phyloP scores from a whole-genome alignment of 2,329 filamentous ascomycete species.

The Exophiala sp. region DNA sequence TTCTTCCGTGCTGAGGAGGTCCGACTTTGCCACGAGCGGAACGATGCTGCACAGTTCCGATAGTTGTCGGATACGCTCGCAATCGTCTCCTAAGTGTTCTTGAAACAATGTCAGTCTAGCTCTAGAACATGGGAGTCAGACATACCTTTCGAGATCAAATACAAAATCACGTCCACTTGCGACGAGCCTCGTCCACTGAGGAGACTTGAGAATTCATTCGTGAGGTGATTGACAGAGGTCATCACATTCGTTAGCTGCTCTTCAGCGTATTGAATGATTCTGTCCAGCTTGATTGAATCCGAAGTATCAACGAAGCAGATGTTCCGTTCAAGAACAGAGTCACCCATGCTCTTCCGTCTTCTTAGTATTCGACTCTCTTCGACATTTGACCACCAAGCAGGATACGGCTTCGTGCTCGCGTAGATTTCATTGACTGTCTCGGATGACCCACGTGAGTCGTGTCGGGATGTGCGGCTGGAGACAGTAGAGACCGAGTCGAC shows the following conservation, averaged over 20 bases:
- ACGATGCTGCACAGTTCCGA: slow-evolving; percentile 77
- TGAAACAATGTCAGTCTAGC: slow-evolving; percentile 3
- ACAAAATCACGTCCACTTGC: slow-evolving; percentile 81
- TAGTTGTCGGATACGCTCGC: slow-evolving; percentile 68
- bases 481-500: slow-evolving; percentile 60
- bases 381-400: slow-evolving; percentile 81
- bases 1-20: slow-evolving; percentile 61
- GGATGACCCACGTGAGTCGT: slow-evolving; percentile 21
- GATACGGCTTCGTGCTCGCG: slow-evolving; percentile 79
- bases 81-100: slow-evolving; percentile 62
- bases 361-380: slow-evolving; percentile 61
- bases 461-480: slow-evolving; percentile 3
- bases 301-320: slow-evolving; percentile 89
- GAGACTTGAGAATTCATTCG: slow-evolving; percentile 71
- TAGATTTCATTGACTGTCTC: slow-evolving; percentile 56
- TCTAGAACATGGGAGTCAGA: not conserved
- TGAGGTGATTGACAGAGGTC: slow-evolving; percentile 60
- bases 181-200: slow-evolving; percentile 78
- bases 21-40: slow-evolving; percentile 73
- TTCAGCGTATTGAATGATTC: slow-evolving; percentile 67
- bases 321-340: slow-evolving; percentile 82
- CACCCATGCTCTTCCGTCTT: slow-evolving; percentile 68
- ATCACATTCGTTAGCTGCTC: slow-evolving; percentile 62
- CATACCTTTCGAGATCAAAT: slow-evolving; percentile 71
- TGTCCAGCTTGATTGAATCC: slow-evolving; percentile 51